These are phyloP conservation scores for Candida anutae DNA, from an alignment of 1,139 yeast species.

Conservation along the genomic window DNA sequence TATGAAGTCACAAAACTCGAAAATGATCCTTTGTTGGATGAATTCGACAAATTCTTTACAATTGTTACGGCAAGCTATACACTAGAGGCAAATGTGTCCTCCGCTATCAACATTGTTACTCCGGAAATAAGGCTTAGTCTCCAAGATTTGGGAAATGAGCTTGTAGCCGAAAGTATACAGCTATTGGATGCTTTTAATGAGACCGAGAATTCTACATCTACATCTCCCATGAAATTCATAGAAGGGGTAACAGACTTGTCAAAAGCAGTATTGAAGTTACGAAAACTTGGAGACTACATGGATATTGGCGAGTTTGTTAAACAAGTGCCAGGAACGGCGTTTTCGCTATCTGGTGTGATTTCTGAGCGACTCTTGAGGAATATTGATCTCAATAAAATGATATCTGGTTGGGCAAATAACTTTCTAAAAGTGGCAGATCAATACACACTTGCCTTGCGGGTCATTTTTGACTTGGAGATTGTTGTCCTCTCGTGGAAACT, in stretches of 20 bases:
- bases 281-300: slow-evolving; percentile 19
- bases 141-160: slow-evolving; percentile 18
- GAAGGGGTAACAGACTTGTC: slow-evolving; percentile 10
- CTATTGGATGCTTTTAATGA: slow-evolving; percentile 4
- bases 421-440: slow-evolving; percentile 11
- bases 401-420: slow-evolving; percentile 15
- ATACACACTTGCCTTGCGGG: slow-evolving; percentile 11
- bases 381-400: slow-evolving; percentile 9
- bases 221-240: slow-evolving; percentile 13
- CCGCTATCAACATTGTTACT: slow-evolving; percentile 10
- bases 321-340: no score
- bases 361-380: slow-evolving; percentile 4
- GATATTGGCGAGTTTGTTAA: slow-evolving; percentile 11
- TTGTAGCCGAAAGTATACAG: slow-evolving; percentile 14
- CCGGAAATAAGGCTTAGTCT: slow-evolving; percentile 17
- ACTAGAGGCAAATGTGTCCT: slow-evolving; percentile 6
- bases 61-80: slow-evolving; percentile 6
- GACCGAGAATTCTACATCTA: slow-evolving; percentile 7
- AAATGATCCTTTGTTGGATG: slow-evolving; percentile 5
- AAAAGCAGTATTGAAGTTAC: slow-evolving; percentile 17
- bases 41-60: slow-evolving; percentile 13
- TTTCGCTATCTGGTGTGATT: slow-evolving; percentile 6
- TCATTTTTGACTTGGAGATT: slow-evolving; percentile 19
- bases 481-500: slow-evolving; percentile 27
- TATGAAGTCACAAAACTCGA: slow-evolving; percentile 8